Conservation (phyloP, 139 green algal species). For the Auxenochlorella pyrenoidosa region DNA sequence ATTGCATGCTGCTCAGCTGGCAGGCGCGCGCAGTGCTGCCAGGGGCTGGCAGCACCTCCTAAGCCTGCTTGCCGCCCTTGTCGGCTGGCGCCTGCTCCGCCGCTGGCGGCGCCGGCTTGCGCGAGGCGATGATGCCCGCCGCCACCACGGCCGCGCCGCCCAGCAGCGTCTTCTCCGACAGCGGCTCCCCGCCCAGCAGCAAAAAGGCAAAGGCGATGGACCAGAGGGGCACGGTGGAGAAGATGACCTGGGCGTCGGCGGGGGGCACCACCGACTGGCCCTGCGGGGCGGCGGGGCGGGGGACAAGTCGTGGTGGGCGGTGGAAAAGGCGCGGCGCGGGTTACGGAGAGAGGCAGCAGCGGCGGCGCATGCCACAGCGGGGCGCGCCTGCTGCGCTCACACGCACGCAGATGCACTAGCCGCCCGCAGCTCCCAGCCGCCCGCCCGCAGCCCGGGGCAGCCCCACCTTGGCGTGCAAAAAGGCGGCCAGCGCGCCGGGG, state of each 20-base stretch:
- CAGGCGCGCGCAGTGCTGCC: too few species aligned
- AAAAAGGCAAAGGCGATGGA: constrained; percentile 26
- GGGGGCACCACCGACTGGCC: constrained; percentile 34
- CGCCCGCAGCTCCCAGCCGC: too few species aligned
- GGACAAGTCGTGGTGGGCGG: neutral
- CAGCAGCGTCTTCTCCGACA: constrained; percentile 23
- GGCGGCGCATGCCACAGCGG: neutral
- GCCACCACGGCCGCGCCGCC: constrained; percentile 35
- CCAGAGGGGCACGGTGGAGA: constrained; percentile 44
- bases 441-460: too few species aligned
- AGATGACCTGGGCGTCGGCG: constrained; percentile 43
- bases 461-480: constrained; percentile 45
- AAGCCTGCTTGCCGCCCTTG: constrained; percentile 27
- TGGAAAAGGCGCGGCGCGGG: neutral
- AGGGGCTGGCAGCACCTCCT: too few species aligned
- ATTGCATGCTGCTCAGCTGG: too few species aligned
- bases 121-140: constrained; percentile 20
- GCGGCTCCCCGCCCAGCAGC: constrained; percentile 39
- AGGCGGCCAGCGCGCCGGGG: constrained; percentile 35
- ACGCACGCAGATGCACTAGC: too few species aligned
- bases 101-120: neutral
- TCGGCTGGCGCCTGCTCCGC: neutral
- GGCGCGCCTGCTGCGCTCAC: neutral
- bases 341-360: too few species aligned
- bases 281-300: neutral